phyloP scores from a whole-genome alignment of 345 rosid species.

The Nasturtium officinale region DNA sequence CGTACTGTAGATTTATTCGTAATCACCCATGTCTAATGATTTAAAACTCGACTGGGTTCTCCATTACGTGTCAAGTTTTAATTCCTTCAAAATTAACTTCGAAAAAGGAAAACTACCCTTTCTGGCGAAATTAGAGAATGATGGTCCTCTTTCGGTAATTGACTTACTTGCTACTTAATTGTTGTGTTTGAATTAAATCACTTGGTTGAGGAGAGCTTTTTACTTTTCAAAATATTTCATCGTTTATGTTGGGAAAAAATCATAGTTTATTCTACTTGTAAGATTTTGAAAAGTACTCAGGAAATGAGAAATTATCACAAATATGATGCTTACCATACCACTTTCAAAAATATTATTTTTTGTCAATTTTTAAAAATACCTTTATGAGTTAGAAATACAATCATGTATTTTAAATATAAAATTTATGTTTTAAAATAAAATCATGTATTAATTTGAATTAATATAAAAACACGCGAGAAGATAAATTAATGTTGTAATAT shows the following conservation, averaged over 20 bases:
- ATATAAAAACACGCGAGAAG: not conserved
- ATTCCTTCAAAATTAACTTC: not conserved
- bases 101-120: not conserved
- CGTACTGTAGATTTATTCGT: conserved; percentile 2
- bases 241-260: not conserved
- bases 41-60: not conserved
- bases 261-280: not conserved
- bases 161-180: not conserved
- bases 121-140: conserved; percentile 8
- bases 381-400: too few relatives aligned
- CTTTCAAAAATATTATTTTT: too few relatives aligned
- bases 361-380: too few relatives aligned
- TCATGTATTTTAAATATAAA: too few relatives aligned
- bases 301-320: too few relatives aligned
- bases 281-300: not conserved
- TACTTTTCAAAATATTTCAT: not conserved
- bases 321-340: too few relatives aligned
- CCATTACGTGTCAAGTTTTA: conserved; percentile 20
- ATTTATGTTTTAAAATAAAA: too few relatives aligned
- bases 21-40: conserved; percentile 23
- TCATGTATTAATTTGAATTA: not conserved
- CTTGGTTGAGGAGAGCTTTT: not conserved
- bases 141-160: not conserved
- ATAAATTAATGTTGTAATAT: not conserved
- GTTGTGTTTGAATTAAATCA: not conserved